Base-by-base conservation (phyloP, 306 rosid species). In the Gillenia trifoliata region DNA sequence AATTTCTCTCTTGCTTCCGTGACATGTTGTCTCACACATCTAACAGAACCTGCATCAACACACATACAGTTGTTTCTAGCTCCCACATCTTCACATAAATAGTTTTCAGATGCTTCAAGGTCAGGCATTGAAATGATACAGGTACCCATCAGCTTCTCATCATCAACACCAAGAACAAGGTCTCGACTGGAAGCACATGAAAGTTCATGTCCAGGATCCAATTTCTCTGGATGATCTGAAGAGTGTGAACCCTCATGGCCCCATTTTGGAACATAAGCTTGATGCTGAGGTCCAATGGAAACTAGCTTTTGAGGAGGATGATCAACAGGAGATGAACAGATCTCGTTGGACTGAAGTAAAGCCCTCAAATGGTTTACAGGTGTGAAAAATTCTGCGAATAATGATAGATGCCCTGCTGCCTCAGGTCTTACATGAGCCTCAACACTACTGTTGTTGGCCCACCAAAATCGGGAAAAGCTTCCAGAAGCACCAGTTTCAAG, bases 241-340 rank as follows among this genome's bases (percentile, higher is more conserved):
- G 81, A 36, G 72, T 77, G 50, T 34, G 71, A 65, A 77, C 50
- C 63, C 70, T 49, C 75, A n/a, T 25, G 56, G 76, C 68, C 68
- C 78, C 81, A 79, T n/a, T 66, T 78, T 65, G 83, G 76, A 75
- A 83, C 78, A 67, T 23, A 63, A 40, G 73, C 81, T 75, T 83
- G 86, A 66, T 83, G 78, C 66, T 65, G 72, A 40, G 78, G 83
- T 22, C 86, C 86, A 33, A 83, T 54, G 31, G 86, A 61, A 79
- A 83, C 86, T 13, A 34, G 71, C 64, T 72, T 66, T 68, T 10
- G 75, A 62, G 72, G 65, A 75, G 81, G 78, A 75, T 57, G 61
- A 66, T 67, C 75, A 22, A 68, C 74, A 36, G 54, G 66, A 68
- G 86, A 66, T 49, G 68, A 73, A 66, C 45, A 33, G 59, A 57